These are phyloP conservation scores for Microbotryum silenes-acaulis DNA, from an alignment of 1,284 basidiomycete species.

Conservation along the genomic window DNA sequence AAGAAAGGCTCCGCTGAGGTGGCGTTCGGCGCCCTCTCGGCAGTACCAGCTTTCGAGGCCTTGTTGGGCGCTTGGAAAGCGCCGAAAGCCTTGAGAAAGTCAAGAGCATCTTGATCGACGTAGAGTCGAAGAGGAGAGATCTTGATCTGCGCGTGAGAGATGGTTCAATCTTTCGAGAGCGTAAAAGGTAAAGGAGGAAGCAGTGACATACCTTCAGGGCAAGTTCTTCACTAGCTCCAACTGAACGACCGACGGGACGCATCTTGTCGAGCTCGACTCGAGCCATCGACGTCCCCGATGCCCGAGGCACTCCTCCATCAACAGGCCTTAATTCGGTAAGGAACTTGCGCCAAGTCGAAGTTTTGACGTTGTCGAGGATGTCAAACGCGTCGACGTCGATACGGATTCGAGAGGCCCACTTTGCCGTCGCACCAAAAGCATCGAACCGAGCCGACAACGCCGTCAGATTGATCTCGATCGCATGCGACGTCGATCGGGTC, in stretches of 20 bases:
- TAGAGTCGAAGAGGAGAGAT: constrained; percentile 81
- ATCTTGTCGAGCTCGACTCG: constrained; percentile 69
- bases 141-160: constrained; percentile 55
- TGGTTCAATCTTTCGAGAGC: neutral
- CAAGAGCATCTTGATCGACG: constrained; percentile 95
- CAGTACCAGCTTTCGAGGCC: constrained; percentile 38
- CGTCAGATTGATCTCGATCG: constrained; percentile 73
- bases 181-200: neutral
- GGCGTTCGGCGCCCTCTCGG: constrained; percentile 40
- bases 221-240: constrained; percentile 63
- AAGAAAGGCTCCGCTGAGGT: constrained; percentile 38
- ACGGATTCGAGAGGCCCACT: constrained; percentile 24
- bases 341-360: constrained; percentile 97
- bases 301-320: constrained; percentile 71
- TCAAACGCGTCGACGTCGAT: constrained; percentile 58
- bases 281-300: constrained; percentile 90
- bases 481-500: constrained; percentile 66
- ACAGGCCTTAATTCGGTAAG: constrained; percentile 74
- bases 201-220: constrained; percentile 60
- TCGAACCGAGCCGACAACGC: constrained; percentile 50
- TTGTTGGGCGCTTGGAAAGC: constrained; percentile 63
- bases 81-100: constrained; percentile 95
- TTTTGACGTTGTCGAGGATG: constrained; percentile 94
- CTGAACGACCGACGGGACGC: constrained; percentile 51
- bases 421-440: constrained; percentile 14